Evolutionary conservation across 176 grass and related monocot species (phyloP).

Genomic region (Musa schizocarpa): DNA sequence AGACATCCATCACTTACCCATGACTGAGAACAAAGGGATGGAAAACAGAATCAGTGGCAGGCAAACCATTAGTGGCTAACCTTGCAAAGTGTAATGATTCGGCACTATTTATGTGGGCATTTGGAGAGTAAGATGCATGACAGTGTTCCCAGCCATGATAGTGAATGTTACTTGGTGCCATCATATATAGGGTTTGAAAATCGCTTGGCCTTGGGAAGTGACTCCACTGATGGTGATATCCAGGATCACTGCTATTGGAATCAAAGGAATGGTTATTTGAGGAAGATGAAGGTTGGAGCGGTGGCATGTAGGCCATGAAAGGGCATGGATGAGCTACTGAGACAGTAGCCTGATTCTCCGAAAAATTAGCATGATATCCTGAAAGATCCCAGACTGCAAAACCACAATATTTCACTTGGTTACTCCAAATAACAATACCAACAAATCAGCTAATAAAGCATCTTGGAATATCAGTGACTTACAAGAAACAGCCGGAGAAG

Average conservation of each 20-base stretch:
- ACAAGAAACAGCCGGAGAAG: slow-evolving; percentile 56
- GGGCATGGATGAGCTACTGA: slow-evolving; percentile 48
- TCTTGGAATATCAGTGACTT: slow-evolving; percentile 30
- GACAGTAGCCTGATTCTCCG: slow-evolving; percentile 39
- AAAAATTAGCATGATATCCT: slow-evolving; percentile 41
- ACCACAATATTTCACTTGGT: not conserved
- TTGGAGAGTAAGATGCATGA: slow-evolving; percentile 42
- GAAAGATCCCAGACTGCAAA: slow-evolving; percentile 65
- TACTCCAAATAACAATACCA: not conserved
- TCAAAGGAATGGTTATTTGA: slow-evolving; percentile 49
- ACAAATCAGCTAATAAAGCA: not conserved
- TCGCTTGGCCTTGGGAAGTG: slow-evolving; percentile 43
- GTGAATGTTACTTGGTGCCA: slow-evolving; percentile 46
- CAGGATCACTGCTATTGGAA: slow-evolving; percentile 37
- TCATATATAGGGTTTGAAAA: slow-evolving; percentile 30
- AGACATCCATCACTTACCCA: not conserved
- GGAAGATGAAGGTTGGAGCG: slow-evolving; percentile 37
- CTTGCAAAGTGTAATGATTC: slow-evolving; percentile 34
- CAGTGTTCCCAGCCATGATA: slow-evolving; percentile 48
- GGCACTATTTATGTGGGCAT: slow-evolving; percentile 29
- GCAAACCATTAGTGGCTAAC: no score
- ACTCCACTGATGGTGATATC: slow-evolving; percentile 49
- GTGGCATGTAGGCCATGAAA: slow-evolving; percentile 48
- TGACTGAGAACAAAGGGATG: no score
- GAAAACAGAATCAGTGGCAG: no score